These are phyloP conservation scores for Arxiozyma bovina DNA, from an alignment of 1,139 yeast species.

Conservation along the genomic window DNA sequence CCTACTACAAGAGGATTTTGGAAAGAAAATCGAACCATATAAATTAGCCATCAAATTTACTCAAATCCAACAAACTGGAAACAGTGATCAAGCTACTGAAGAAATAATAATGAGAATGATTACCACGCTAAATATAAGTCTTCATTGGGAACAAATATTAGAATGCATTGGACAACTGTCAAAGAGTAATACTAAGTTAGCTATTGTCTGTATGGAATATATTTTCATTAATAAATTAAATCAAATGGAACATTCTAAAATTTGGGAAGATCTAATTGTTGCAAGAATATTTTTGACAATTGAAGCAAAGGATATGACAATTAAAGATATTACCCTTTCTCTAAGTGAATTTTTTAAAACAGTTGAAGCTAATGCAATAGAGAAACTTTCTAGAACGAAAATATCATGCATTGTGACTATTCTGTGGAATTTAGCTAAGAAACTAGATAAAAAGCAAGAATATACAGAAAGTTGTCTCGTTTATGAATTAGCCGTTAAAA, in stretches of 20 bases:
- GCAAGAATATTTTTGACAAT: conserved; percentile 18
- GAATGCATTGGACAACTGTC: conserved; percentile 20
- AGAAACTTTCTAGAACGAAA: conserved; percentile 11
- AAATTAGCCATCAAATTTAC: conserved; percentile 11
- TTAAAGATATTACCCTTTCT: conserved; percentile 13
- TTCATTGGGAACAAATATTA: conserved; percentile 14
- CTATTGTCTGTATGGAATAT: conserved; percentile 19
- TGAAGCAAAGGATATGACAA: conserved; percentile 15
- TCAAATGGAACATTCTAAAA: conserved; percentile 10
- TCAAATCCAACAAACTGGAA: conserved; percentile 5
- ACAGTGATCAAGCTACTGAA: conserved; percentile 9
- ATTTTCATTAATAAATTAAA: conserved; percentile 17
- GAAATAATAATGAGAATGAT: conserved; percentile 21
- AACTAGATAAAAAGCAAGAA: conserved; percentile 17
- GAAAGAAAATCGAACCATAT: conserved; percentile 19
- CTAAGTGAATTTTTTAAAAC: conserved; percentile 11
- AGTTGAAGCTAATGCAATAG: conserved; percentile 12
- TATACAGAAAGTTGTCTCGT: conserved; percentile 12
- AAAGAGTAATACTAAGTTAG: conserved; percentile 10
- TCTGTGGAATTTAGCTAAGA: conserved; percentile 25
- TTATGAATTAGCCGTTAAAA: conserved; percentile 15
- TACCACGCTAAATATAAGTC: conserved; percentile 12
- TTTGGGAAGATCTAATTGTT: conserved; percentile 14
- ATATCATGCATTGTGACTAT: conserved; percentile 20
- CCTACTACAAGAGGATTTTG: conserved; percentile 16